Evolutionary conservation across 2,329 filamentous ascomycete species (phyloP), one percentile per base, ranked within the genome.

Genomic region (Colletotrichum agaves): DNA sequence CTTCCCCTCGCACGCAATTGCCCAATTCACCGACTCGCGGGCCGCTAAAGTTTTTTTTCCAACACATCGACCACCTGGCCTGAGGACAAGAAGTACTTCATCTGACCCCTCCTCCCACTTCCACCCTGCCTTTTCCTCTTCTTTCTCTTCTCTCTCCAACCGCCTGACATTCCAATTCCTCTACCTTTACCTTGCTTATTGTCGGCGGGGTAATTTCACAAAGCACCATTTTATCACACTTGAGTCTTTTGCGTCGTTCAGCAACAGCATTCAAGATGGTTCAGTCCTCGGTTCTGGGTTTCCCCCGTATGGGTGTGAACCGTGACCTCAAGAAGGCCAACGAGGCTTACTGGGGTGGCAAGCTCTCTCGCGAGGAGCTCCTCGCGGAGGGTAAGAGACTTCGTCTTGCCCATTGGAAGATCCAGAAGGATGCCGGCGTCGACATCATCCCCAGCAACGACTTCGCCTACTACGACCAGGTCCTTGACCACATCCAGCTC

Each of bases 321-420:
- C 94, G 96, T 90, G 96, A 99, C 88, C 90, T 99, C 82, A 99
- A 99, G 92, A 99, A 99, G 91, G 96, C 96, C 79, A 99, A 94
- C 74, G 96, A 99, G 85, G 93, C 95, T 82, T 99, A 89, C 84
- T 99, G 96, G 96, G 91, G 85, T 78, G 95, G 92, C 82, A 99
- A 98, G 88, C 87, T 97, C 82, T 94, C 93, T 72, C 93, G 94
- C 79, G 89, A 92, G 71, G 94, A 97, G 71, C 93, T 99, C 75
- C 87, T 98, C 74, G 88, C 90, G 70, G 96, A 98, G 90, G 96
- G 92, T 82, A 98, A 98, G 93, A 90, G 94, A 81, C 93, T 99
- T 70, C 93, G 96, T 86, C 88, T 94, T 74, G 94, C 91, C 78
- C 96, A 99, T 90, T 99, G 96, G 96, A 94, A 97, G 87, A 97